These are phyloP conservation scores for Volvariella volvacea DNA, from an alignment of 1,284 basidiomycete species.

Conservation along the genomic window DNA sequence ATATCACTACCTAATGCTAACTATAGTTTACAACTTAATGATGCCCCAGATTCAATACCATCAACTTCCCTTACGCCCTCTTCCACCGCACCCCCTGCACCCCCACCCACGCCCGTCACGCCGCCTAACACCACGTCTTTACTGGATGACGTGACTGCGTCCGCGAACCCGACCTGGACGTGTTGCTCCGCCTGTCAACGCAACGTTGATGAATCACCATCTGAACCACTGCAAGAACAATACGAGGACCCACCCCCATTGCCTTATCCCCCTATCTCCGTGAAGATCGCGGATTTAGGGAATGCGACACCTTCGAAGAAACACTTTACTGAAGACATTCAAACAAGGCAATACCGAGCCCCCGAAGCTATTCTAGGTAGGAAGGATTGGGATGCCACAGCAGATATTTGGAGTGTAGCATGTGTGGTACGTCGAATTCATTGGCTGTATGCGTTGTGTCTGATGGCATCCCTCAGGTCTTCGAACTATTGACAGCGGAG, in stretches of 20 bases:
- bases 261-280: constrained; percentile 48
- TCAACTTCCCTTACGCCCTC: constrained; percentile 17
- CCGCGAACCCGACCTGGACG: constrained; percentile 14
- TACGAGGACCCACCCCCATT: constrained; percentile 13
- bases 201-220: no score
- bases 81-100: constrained; percentile 19
- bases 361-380: constrained; percentile 88
- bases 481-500: constrained; percentile 83
- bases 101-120: constrained; percentile 4
- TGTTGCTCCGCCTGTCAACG: no score
- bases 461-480: no score
- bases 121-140: constrained; percentile 6
- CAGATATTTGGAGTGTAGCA: constrained; percentile 86
- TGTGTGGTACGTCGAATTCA: constrained; percentile 69
- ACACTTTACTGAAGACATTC: constrained; percentile 91
- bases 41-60: neutral
- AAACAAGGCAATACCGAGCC: constrained; percentile 88
- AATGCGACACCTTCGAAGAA: constrained; percentile 80
- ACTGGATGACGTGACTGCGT: constrained; percentile 11
- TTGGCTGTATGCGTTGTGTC: constrained; percentile 3
- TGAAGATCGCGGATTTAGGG: constrained; percentile 90
- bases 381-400: constrained; percentile 80
- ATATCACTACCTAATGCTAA: constrained; percentile 17
- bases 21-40: constrained; percentile 8
- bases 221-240: no score